A percentile compares a stretch with the other conserved stretches of the same genome.
These are phyloP conservation scores for Sclerotiophoma versabilis DNA, from an alignment of 2,329 filamentous ascomycete genomes.

Conservation along the genomic window DNA sequence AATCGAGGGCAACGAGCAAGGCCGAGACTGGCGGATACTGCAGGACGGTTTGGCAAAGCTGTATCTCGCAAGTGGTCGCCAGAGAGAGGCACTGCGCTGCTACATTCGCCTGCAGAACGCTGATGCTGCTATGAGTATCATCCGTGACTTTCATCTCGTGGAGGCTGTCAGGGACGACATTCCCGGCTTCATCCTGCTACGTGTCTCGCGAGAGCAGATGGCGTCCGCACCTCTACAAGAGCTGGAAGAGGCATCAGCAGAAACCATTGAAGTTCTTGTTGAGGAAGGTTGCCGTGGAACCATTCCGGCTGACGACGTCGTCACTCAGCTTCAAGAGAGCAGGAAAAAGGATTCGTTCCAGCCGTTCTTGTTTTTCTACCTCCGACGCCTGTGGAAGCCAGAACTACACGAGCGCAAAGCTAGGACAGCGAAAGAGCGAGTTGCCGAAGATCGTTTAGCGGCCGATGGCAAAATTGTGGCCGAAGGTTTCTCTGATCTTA, in stretches of 20 bases:
- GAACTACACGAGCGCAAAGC: conserved; percentile 61
- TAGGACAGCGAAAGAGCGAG: conserved; percentile 49
- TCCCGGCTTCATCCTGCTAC: conserved; percentile 82
- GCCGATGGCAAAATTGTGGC: conserved; percentile 73
- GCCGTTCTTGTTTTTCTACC: conserved; percentile 89
- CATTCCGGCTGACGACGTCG: conserved; percentile 77
- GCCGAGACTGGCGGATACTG: conserved; percentile 88
- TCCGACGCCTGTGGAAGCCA: conserved; percentile 84
- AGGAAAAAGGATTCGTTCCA: conserved; percentile 63
- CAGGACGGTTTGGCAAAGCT: conserved; percentile 85
- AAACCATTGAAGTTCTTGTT: conserved; percentile 85
- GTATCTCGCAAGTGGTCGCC: conserved; percentile 80
- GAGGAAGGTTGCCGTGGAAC: conserved; percentile 91
- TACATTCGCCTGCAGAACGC: conserved; percentile 93
- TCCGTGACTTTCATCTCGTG: conserved; percentile 87
- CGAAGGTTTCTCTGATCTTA: conserved; percentile 85
- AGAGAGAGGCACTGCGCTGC: conserved; percentile 83
- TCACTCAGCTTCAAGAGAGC: conserved; percentile 72
- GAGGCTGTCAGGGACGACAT: conserved; percentile 91
- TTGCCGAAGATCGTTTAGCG: conserved; percentile 53
- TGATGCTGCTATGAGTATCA: conserved; percentile 84
- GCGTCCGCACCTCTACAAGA: conserved; percentile 71
- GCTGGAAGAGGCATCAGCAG: conserved; percentile 78
- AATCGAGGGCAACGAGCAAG: conserved; percentile 73
- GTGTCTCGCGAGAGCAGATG: conserved; percentile 76